Evolutionary conservation across 305 asterid species (phyloP), one percentile per base, ranked within the genome.

Genomic region (Rubia tinctorum): DNA sequence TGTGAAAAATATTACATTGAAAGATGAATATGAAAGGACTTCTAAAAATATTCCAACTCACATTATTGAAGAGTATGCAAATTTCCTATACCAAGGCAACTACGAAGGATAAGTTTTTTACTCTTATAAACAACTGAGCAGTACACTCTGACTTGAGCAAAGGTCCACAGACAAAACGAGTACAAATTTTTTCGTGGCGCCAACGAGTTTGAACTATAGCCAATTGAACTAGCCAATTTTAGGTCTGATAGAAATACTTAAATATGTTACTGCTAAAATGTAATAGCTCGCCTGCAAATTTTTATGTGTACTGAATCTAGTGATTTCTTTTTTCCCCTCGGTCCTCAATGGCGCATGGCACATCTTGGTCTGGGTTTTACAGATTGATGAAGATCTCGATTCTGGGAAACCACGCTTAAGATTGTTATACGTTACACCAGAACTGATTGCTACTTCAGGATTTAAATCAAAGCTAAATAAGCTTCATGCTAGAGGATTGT

Each of bases 381-480:
- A 94, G 99, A 87, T 90, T 71, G 79, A 92, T 78, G 97, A 92
- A 81, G 95, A 94, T 74, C 89, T 94, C 73, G 93, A 84, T 71
- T 88, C 90, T 25, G 99, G 97, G 83, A 94, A 90, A 82, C 98
- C 98, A 44, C 76, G 91, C 73, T 75, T 92, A 86, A 89, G 93
- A 83, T 81, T 94, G 75, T 86, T 94, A 75, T 94, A 94, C 77
- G 99, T 94, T 75, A 94, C 99, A 53, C 99, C 99, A 8, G 99
- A 94, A 82, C 84, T 94, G 66, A 88, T 94, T 76, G 98, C 91
- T 53, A 90, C 97, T 68, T 71, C 91, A 58, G 98, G 97, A 73
- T 94, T 94, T 86, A 88, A 84, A 90, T 83, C 90, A 72, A 92
- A 83, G 86, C 75, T 94, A 84, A 77, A 51, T 44, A 92, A 89